Evolutionary conservation across 1,139 yeast species (phyloP).

Genomic region (Arxiozyma heterogenica): DNA sequence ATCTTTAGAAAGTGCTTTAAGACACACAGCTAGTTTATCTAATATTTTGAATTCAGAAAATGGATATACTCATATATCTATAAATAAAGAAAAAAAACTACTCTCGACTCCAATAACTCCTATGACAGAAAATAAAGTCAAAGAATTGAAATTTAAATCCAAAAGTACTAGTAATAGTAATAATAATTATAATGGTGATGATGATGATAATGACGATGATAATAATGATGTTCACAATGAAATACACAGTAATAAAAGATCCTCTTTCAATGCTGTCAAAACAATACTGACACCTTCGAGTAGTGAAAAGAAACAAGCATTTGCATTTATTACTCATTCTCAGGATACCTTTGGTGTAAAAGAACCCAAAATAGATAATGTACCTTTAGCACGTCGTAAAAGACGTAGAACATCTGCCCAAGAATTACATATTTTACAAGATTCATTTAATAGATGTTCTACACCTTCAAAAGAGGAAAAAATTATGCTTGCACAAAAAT

Average conservation of each 20-base stretch:
- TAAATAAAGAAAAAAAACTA: background rate
- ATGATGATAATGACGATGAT: background rate
- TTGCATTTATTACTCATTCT: constrained; percentile 87
- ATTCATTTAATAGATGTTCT: constrained; percentile 63
- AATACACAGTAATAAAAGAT: background rate
- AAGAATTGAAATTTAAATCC: background rate
- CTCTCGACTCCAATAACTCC: constrained; percentile 16
- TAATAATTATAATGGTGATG: background rate
- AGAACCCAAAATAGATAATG: constrained; percentile 82
- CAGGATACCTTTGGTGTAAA: constrained; percentile 77
- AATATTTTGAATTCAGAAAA: background rate
- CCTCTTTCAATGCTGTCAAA: constrained; percentile 25
- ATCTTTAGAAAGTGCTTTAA: constrained; percentile 22
- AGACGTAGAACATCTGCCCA: constrained; percentile 90
- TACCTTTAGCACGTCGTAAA: constrained; percentile 82
- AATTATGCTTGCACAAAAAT: constrained; percentile 63
- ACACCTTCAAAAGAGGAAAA: constrained; percentile 78
- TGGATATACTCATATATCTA: background rate
- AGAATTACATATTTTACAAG: constrained; percentile 71
- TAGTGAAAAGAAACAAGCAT: constrained; percentile 38
- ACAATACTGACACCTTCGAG: constrained; percentile 21
- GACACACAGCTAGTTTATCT: constrained; percentile 14
- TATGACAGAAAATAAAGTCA: constrained; percentile 6
- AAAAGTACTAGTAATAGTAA: background rate
- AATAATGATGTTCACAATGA: background rate